Evolutionary conservation across 345 rosid species (phyloP), one percentile per base, ranked within the genome.

Genomic region (Durio zibethinus): DNA sequence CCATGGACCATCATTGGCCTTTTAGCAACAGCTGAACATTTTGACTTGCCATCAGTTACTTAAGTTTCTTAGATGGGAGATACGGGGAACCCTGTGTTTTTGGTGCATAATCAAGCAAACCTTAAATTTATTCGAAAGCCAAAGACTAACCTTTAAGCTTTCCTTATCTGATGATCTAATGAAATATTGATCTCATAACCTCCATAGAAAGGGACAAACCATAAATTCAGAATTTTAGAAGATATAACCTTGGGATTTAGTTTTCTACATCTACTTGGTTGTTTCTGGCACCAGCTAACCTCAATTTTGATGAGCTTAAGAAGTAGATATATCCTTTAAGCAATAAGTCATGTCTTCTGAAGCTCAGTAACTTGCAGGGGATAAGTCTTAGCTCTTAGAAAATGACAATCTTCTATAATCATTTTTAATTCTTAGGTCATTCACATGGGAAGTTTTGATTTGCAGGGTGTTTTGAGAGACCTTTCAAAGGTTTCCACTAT

Each of bases 381-480:
- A 31, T 71, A 33, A 14, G n/a, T 31, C 43, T 0, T 23, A 9
- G 57, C 5, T 47, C 45, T 16, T 27, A 70, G 52, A 25, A 73
- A 61, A 60, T 27, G 53, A 27, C 29, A 70, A 70, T 31, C 23
- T 59, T 61, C 25, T 21, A 11, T 69, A 23, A 68, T 64, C 25
- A 47, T 52, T 60, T 27, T 10, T 64, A 35, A 16, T 52, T 52
- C 29, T 25, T 36, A 33, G 15, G 31, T 33, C 7, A 35, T 12
- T 65, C 31, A 25, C 23, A n/a, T 7, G 18, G 40, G 29, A 53
- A 71, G 33, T 10, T 59, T 57, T 50, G 21, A 0, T 82, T 79
- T 83, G 77, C 80, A 85, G 88, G 88, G 88, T 42, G 74, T 83
- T 69, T 64, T 86, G 56, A 81, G 88, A 63, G 85, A 86, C 40